phyloP scores from a whole-genome alignment of 2,329 filamentous ascomycete species.

The Coleophoma cylindrospora region DNA sequence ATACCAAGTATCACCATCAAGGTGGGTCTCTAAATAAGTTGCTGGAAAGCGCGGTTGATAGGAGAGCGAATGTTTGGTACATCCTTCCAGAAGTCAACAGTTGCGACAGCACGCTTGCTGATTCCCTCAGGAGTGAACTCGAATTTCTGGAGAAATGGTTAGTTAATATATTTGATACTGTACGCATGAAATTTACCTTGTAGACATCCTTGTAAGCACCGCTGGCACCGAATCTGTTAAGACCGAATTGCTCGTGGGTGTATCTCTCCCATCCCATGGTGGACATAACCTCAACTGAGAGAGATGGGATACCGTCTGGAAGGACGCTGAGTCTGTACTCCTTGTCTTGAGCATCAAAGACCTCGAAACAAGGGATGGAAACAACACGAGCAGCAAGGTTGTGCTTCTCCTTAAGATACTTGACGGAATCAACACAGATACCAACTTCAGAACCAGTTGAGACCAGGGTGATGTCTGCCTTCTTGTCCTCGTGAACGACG shows the following conservation, averaged over 20 bases:
- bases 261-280: slow-evolving; percentile 99
- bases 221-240: slow-evolving; percentile 97
- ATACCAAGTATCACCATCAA: background rate
- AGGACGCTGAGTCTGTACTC: slow-evolving; percentile 91
- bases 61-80: slow-evolving; percentile 86
- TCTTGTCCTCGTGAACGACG: slow-evolving; percentile 77
- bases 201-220: slow-evolving; percentile 98
- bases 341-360: slow-evolving; percentile 91
- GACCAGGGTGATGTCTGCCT: slow-evolving; percentile 82
- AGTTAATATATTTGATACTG: slow-evolving; percentile 21
- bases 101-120: slow-evolving; percentile 87
- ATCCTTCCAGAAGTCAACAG: slow-evolving; percentile 97
- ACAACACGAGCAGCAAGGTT: slow-evolving; percentile 85
- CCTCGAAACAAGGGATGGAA: slow-evolving; percentile 94
- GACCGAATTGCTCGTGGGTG: slow-evolving; percentile 97
- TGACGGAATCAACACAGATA: slow-evolving; percentile 89
- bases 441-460: slow-evolving; percentile 95
- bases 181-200: slow-evolving; percentile 52
- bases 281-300: slow-evolving; percentile 95
- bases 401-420: slow-evolving; percentile 85
- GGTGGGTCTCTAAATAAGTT: slow-evolving; percentile 68
- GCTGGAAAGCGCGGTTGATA: slow-evolving; percentile 95
- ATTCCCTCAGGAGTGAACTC: slow-evolving; percentile 98
- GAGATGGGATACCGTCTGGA: slow-evolving; percentile 85
- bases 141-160: slow-evolving; percentile 70